These are phyloP conservation scores for Alternaria metachromatica DNA, from an alignment of 2,329 filamentous ascomycete species.

Conservation along the genomic window DNA sequence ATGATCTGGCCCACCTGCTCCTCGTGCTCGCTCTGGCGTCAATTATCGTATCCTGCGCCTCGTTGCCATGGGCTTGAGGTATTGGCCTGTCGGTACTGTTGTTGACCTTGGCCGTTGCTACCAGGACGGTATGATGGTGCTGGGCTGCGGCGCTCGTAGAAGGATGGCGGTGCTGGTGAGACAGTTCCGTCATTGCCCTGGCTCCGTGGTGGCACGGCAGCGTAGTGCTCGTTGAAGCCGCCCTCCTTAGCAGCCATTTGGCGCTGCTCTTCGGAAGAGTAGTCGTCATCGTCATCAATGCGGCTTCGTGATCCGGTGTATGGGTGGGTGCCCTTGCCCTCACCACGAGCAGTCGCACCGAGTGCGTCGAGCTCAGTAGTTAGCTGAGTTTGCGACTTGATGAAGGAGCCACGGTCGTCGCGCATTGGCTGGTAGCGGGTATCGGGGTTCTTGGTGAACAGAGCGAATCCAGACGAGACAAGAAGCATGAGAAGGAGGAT, in stretches of 20 bases:
- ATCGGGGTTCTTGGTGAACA: conserved; percentile 93
- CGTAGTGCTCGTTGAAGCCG: conserved; percentile 51
- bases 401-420: conserved; percentile 94
- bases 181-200: conserved; percentile 48
- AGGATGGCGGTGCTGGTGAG: conserved; percentile 34
- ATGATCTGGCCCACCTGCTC: conserved; percentile 45
- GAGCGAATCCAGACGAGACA: conserved; percentile 76
- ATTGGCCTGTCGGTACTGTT: conserved; percentile 56
- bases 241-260: conserved; percentile 44
- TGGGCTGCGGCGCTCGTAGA: conserved; percentile 44
- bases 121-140: conserved; percentile 46
- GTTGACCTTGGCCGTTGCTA: conserved; percentile 36
- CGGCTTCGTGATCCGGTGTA: conserved; percentile 58
- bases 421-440: conserved; percentile 95
- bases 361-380: conserved; percentile 90
- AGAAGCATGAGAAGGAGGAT: conserved; percentile 84
- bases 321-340: conserved; percentile 59
- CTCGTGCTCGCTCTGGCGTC: conserved; percentile 50
- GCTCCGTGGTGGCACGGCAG: conserved; percentile 54
- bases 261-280: conserved; percentile 58
- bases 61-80: conserved; percentile 69
- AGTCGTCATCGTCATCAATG: conserved; percentile 75
- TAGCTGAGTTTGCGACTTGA: conserved; percentile 90
- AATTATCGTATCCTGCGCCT: conserved; percentile 69
- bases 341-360: conserved; percentile 85